phyloP scores from a whole-genome alignment of 768 basidiomycete genomes.

The Collybiopsis confluens region DNA sequence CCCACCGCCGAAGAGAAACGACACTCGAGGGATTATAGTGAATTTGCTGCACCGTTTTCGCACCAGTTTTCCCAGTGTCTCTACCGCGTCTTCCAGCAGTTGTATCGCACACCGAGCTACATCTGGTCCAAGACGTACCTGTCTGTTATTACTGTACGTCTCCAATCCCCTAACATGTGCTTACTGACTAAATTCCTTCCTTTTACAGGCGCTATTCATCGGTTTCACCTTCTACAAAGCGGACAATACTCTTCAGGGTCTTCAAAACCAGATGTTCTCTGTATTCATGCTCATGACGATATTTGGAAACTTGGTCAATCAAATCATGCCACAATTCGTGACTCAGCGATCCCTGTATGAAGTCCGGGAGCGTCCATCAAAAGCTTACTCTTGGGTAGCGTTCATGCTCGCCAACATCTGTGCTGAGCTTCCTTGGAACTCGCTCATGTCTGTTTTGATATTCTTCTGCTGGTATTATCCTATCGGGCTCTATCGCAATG shows the following conservation, averaged over 20 bases:
- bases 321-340: slow-evolving; percentile 33
- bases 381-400: slow-evolving; percentile 28
- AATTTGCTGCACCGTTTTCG: slow-evolving; percentile 20
- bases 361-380: slow-evolving; percentile 28
- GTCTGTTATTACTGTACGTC: slow-evolving; percentile 8
- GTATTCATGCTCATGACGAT: slow-evolving; percentile 23
- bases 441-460: slow-evolving; percentile 20
- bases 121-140: slow-evolving; percentile 18
- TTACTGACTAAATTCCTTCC: background rate
- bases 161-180: no score
- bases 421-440: slow-evolving; percentile 25
- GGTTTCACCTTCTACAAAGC: slow-evolving; percentile 28
- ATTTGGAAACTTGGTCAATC: slow-evolving; percentile 28
- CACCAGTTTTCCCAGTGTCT: slow-evolving; percentile 19
- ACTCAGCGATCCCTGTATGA: slow-evolving; percentile 27
- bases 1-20: slow-evolving; percentile 5
- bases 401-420: slow-evolving; percentile 30
- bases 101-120: slow-evolving; percentile 23
- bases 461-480: slow-evolving; percentile 34
- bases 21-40: slow-evolving; percentile 12
- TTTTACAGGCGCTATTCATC: slow-evolving; percentile 18
- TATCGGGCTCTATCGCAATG: slow-evolving; percentile 36
- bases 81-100: slow-evolving; percentile 23
- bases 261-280: slow-evolving; percentile 25
- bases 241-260: slow-evolving; percentile 20